These are phyloP conservation scores for Suillus variegatus DNA, from an alignment of 768 basidiomycete genomes.

Conservation along the genomic window DNA sequence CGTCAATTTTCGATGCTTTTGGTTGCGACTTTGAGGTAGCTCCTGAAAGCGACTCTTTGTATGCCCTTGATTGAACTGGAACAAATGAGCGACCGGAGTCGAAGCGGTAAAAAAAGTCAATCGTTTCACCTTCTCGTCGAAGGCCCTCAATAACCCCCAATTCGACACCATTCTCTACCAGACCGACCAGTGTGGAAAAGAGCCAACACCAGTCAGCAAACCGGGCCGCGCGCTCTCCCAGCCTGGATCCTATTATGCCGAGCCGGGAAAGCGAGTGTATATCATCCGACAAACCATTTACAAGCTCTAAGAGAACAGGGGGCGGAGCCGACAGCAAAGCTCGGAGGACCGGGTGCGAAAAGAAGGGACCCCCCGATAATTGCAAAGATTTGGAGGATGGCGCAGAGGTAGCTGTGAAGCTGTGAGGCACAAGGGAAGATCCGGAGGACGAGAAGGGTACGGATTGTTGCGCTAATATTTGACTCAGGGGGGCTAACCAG, in stretches of 20 bases:
- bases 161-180: conserved; percentile 85
- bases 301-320: conserved; percentile 77
- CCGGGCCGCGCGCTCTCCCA: conserved; percentile 69
- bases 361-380: conserved; percentile 19
- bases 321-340: conserved; percentile 79
- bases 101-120: too few relatives aligned
- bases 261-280: conserved; percentile 72
- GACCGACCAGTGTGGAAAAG: conserved; percentile 70
- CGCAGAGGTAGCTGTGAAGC: conserved; percentile 16
- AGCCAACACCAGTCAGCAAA: conserved; percentile 91
- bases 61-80: conserved; percentile 72
- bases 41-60: conserved; percentile 70
- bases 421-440: conserved; percentile 26
- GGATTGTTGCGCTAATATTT: conserved; percentile 69
- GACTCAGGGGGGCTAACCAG: conserved; percentile 77
- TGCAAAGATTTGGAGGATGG: conserved; percentile 10
- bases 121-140: conserved; percentile 57
- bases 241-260: conserved; percentile 64
- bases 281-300: conserved; percentile 77
- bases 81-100: conserved; percentile 3
- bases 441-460: conserved; percentile 54
- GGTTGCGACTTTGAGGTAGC: conserved; percentile 72
- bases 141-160: conserved; percentile 65
- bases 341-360: conserved; percentile 67
- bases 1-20: conserved; percentile 56